Conservation (phyloP, 1,284 basidiomycete species). For the Porphyrellus sp. region DNA sequence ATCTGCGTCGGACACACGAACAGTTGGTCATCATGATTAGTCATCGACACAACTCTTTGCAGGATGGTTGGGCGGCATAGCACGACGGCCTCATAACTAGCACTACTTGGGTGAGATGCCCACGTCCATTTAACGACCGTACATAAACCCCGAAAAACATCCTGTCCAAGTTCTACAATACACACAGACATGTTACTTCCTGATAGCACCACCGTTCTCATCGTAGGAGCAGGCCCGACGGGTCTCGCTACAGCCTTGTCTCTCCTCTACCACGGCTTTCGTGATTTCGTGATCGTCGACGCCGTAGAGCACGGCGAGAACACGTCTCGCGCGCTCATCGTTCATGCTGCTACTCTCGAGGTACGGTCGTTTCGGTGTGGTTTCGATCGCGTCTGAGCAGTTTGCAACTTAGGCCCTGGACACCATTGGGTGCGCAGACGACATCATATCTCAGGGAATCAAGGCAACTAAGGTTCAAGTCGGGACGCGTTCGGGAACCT, state of each 20-base stretch:
- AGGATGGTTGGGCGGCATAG: too few relatives aligned
- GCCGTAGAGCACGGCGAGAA: constrained; percentile 30
- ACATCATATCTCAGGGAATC: constrained; percentile 41
- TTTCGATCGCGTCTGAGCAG: not conserved
- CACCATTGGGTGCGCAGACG: constrained; percentile 43
- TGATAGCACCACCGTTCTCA: constrained; percentile 23
- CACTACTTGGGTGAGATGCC: too few relatives aligned
- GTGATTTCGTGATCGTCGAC: constrained; percentile 49
- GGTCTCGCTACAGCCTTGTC: constrained; percentile 26
- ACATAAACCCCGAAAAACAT: constrained; percentile 1
- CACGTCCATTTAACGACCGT: not conserved
- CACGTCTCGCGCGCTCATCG: constrained; percentile 41
- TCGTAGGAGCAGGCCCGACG: constrained; percentile 32
- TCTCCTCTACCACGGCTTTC: constrained; percentile 39
- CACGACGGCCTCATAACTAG: too few relatives aligned
- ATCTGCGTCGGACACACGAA: not conserved
- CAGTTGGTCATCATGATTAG: constrained; percentile 7
- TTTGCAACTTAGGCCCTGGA: constrained; percentile 36
- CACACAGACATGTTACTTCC: constrained; percentile 24
- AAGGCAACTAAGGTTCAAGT: constrained; percentile 31
- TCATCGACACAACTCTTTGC: not conserved
- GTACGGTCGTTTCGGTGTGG: constrained; percentile 9
- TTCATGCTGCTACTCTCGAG: constrained; percentile 48
- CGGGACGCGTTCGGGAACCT: constrained; percentile 31
- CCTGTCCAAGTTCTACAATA: not conserved